Percentiles rank a stretch among this genome's conserved stretches.
phyloP scores from a whole-genome alignment of 306 rosid genomes.

The Spatholobus suberectus region DNA sequence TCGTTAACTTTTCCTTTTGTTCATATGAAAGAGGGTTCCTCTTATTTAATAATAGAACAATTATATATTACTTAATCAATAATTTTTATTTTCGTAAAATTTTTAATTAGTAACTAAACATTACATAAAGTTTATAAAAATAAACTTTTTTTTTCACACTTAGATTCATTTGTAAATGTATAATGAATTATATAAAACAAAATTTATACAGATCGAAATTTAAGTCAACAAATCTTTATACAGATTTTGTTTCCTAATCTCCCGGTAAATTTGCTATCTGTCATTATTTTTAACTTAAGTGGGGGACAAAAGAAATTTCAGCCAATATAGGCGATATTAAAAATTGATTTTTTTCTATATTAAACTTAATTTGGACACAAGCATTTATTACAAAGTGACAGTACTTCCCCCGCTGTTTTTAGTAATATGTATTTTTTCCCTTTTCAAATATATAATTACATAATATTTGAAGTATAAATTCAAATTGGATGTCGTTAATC shows the following conservation, averaged over 20 bases:
- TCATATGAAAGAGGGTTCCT: background rate
- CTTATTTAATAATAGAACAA: background rate
- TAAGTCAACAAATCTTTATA: background rate
- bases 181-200: no score
- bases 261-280: background rate
- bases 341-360: background rate
- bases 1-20: background rate
- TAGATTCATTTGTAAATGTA: background rate
- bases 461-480: no score
- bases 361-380: background rate
- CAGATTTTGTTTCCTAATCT: background rate
- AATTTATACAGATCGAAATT: background rate
- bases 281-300: background rate
- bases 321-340: background rate
- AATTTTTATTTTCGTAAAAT: background rate
- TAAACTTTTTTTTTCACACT: background rate
- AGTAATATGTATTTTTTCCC: background rate
- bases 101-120: background rate
- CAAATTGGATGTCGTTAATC: background rate
- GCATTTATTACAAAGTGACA: background rate
- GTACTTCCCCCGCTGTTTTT: background rate
- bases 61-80: background rate
- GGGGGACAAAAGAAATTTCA: background rate
- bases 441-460: background rate
- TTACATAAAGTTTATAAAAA: no score